phyloP scores from a whole-genome alignment of 1,284 basidiomycete species.

The Puccinia polysora region DNA sequence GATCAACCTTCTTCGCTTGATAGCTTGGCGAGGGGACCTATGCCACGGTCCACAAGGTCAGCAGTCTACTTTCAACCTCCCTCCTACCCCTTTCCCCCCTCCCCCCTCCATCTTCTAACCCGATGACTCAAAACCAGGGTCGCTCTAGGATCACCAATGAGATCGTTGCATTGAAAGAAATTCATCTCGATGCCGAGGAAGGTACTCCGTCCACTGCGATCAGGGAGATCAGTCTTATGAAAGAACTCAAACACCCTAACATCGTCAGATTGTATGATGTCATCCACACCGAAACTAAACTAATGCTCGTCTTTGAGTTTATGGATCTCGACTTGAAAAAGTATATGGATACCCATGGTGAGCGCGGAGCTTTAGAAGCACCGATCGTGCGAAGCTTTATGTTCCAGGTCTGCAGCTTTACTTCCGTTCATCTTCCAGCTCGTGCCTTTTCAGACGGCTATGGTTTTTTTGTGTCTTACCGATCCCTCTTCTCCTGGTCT shows the following conservation, averaged over 20 bases:
- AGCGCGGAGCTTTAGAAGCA: conserved; percentile 87
- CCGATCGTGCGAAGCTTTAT: conserved; percentile 92
- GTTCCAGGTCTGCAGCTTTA: conserved; percentile 50
- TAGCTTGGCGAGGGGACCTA: conserved; percentile 45
- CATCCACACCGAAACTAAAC: conserved; percentile 81
- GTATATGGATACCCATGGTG: conserved; percentile 98
- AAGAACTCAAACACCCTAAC: conserved; percentile 90
- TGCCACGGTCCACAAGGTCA: conserved; percentile 44
- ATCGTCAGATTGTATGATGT: conserved; percentile 96
- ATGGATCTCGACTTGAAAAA: conserved; percentile 98
- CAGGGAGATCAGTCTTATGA: conserved; percentile 92
- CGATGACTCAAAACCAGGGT: conserved; percentile 46
- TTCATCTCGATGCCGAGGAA: conserved; percentile 91
- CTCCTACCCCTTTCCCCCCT: background rate
- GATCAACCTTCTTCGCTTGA: background rate
- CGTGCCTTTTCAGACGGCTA: background rate
- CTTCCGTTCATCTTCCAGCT: background rate
- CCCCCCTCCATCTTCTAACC: background rate
- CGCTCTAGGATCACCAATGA: conserved; percentile 74
- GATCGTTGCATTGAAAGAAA: conserved; percentile 85
- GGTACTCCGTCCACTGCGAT: conserved; percentile 92
- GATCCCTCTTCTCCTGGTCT: background rate
- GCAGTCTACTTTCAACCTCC: background rate
- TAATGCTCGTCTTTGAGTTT: conserved; percentile 97
- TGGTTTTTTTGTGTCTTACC: background rate